Percentiles rank a stretch among this genome's conserved stretches.
Conservation (phyloP, 768 basidiomycete species). For the Pisolithus albus region DNA sequence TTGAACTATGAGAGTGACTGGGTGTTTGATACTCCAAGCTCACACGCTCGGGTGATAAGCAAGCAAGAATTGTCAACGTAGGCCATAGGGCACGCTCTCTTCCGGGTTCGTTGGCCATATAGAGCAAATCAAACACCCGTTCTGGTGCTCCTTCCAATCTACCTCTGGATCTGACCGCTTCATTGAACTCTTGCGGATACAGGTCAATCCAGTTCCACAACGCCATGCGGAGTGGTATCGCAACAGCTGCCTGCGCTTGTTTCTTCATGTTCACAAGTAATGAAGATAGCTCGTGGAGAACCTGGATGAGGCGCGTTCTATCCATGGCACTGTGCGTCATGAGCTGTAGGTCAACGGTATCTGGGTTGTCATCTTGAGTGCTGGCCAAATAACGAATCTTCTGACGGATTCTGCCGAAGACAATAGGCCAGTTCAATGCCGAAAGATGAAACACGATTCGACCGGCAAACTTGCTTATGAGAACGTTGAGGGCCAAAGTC, state of each 20-base stretch:
- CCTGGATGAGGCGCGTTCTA: conserved; percentile 54
- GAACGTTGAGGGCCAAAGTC: conserved; percentile 45
- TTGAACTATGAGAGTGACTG: conserved; percentile 25
- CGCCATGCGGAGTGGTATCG: conserved; percentile 65
- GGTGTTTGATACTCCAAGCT: conserved; percentile 46
- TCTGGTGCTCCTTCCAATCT: conserved; percentile 78
- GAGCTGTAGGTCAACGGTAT: conserved; percentile 69
- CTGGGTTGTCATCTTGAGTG: conserved; percentile 46
- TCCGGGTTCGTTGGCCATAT: conserved; percentile 37
- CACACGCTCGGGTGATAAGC: conserved; percentile 70
- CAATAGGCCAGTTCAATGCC: conserved; percentile 79
- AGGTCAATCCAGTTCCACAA: conserved; percentile 89
- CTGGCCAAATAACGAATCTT: conserved; percentile 64
- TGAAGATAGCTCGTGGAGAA: conserved; percentile 76
- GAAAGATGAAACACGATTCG: conserved; percentile 83
- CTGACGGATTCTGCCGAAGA: conserved; percentile 60
- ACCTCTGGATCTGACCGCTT: conserved; percentile 55
- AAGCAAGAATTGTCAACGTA: conserved; percentile 64
- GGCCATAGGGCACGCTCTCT: conserved; percentile 68
- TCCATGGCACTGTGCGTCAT: conserved; percentile 76
- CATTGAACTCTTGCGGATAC: conserved; percentile 73
- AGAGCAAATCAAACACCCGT: conserved; percentile 77
- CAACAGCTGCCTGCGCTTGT: conserved; percentile 65
- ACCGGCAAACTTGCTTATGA: conserved; percentile 67
- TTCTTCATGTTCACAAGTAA: conserved; percentile 76